A percentile compares a stretch with the other conserved stretches of the same genome.
phyloP scores from a whole-genome alignment of 169 alveolate species.

The Babesia bovis region DNA sequence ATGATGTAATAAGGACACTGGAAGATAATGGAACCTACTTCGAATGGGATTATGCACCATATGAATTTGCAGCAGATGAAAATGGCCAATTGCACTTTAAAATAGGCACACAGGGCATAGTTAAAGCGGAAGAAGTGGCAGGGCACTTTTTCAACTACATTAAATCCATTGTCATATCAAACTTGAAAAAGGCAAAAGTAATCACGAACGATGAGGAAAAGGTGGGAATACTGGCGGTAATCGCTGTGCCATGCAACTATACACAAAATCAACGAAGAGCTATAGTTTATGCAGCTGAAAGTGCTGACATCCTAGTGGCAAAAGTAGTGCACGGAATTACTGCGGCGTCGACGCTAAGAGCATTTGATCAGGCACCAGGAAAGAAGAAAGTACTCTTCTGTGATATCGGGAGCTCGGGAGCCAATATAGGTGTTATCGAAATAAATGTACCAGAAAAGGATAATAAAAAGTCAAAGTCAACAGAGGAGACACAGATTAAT shows the following conservation, averaged over 20 bases:
- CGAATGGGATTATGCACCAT: conserved; percentile 62
- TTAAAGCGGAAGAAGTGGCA: conserved; percentile 71
- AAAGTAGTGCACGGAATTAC: conserved; percentile 72
- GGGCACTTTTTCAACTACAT: conserved; percentile 75
- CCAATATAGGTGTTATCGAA: conserved; percentile 73
- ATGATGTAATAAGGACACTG: conserved; percentile 14
- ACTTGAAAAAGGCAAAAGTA: conserved; percentile 65
- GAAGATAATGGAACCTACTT: conserved; percentile 4
- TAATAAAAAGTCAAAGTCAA: background rate
- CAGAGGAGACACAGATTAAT: conserved; percentile 18
- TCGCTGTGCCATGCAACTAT: conserved; percentile 76
- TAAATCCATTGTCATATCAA: conserved; percentile 63
- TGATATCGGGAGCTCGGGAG: conserved; percentile 76
- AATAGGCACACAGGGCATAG: conserved; percentile 62
- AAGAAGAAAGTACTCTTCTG: conserved; percentile 71
- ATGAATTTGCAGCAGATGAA: conserved; percentile 50
- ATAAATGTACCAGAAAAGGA: conserved; percentile 45
- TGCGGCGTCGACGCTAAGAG: conserved; percentile 73
- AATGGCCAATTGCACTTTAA: conserved; percentile 65
- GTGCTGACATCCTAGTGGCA: conserved; percentile 73
- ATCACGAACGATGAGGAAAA: conserved; percentile 26
- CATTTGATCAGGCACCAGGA: conserved; percentile 70
- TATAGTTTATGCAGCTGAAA: conserved; percentile 67
- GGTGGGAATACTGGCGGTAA: conserved; percentile 65
- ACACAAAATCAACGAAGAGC: conserved; percentile 72